These are phyloP conservation scores for Linnemannia schmuckeri DNA, from an alignment of 192 early-diverging fungal genomes.

Conservation along the genomic window DNA sequence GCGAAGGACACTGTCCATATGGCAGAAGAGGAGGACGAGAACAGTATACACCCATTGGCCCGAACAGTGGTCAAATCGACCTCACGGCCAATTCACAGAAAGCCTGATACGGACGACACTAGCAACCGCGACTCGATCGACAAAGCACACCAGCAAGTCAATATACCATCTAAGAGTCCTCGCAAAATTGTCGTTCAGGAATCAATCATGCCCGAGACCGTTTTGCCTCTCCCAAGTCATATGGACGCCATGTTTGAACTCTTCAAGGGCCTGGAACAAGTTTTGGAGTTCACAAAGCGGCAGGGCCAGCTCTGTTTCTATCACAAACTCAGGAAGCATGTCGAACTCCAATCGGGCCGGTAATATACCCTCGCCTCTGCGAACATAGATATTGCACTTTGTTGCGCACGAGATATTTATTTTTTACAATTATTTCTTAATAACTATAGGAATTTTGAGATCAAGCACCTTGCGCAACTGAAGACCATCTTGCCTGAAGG, in stretches of 20 bases:
- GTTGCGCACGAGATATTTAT: background rate
- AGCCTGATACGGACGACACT: background rate
- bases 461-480: constrained; percentile 49
- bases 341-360: constrained; percentile 43
- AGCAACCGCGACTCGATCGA: background rate
- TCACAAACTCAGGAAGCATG: constrained; percentile 35
- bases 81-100: background rate
- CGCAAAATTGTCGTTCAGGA: constrained; percentile 1
- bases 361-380: background rate
- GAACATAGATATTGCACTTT: background rate
- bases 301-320: constrained; percentile 44
- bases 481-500: constrained; percentile 43
- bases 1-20: background rate
- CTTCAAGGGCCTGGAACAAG: constrained; percentile 34
- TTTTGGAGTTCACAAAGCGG: constrained; percentile 22
- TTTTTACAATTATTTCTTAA: background rate
- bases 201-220: background rate
- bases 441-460: constrained; percentile 44
- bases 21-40: constrained; percentile 16
- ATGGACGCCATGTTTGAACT: constrained; percentile 15
- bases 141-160: constrained; percentile 1
- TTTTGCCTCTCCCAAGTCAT: constrained; percentile 35
- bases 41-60: constrained; percentile 41
- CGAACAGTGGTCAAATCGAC: constrained; percentile 34
- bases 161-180: constrained; percentile 11